Evolutionary conservation across 2,329 filamentous ascomycete species (phyloP).

Genomic region (Cordyceps tenuipes): DNA sequence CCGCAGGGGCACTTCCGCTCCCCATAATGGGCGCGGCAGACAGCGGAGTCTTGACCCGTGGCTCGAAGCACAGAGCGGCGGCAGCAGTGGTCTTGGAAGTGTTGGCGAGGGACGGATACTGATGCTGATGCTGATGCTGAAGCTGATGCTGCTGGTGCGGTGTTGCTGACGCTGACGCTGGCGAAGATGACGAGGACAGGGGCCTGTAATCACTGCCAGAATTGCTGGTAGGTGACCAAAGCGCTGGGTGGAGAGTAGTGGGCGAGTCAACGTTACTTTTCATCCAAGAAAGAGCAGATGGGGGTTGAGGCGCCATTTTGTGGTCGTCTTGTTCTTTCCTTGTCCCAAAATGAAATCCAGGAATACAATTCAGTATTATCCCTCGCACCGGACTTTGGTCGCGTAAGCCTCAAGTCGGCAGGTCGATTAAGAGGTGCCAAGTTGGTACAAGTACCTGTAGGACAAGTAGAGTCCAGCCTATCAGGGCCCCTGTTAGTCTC

Average conservation of each 20-base stretch:
- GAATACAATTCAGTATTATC: neutral
- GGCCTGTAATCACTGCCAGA: conserved; percentile 15
- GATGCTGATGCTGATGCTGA: too few relatives aligned
- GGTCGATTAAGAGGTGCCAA: too few relatives aligned
- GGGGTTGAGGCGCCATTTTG: neutral
- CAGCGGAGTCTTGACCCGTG: conserved; percentile 14
- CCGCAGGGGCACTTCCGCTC: conserved; percentile 17
- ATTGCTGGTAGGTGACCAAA: neutral
- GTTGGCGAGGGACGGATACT: conserved; percentile 16
- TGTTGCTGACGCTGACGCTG: neutral
- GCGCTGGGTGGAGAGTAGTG: conserved; percentile 5
- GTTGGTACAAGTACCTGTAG: too few relatives aligned
- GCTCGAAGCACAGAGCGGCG: conserved; percentile 9
- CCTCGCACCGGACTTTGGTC: neutral
- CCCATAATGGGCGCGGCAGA: conserved; percentile 20
- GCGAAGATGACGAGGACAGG: conserved; percentile 15
- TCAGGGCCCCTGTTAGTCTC: neutral
- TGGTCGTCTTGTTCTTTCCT: neutral
- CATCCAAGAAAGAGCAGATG: neutral
- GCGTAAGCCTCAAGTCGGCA: neutral
- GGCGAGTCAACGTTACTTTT: neutral
- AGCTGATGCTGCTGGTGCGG: too few relatives aligned
- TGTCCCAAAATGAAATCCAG: neutral
- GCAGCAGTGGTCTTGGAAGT: conserved; percentile 15
- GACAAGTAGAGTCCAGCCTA: too few relatives aligned